Percentiles rank a stretch among this genome's conserved stretches.
phyloP scores from a whole-genome alignment of 1,284 basidiomycete species.

The Malassezia psittaci region DNA sequence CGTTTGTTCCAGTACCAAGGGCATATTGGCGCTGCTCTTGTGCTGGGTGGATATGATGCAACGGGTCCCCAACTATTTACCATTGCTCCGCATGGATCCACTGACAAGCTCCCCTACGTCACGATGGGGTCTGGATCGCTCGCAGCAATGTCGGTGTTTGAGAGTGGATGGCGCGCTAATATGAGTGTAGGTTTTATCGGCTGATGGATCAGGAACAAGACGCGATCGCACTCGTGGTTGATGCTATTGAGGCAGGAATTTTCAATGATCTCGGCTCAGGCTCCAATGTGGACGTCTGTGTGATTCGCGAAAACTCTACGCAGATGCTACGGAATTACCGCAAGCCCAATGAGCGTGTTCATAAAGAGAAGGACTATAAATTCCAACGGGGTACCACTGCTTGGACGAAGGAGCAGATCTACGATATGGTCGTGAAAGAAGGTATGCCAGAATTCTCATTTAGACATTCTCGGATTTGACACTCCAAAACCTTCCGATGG shows the following conservation, averaged over 20 bases:
- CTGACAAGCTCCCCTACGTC: constrained; percentile 96
- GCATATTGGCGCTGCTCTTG: constrained; percentile 85
- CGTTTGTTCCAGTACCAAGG: constrained; percentile 81
- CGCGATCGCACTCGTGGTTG: constrained; percentile 72
- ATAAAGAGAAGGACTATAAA: constrained; percentile 46
- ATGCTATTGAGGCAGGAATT: constrained; percentile 86
- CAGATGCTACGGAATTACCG: constrained; percentile 42
- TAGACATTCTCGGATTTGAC: constrained; percentile 6
- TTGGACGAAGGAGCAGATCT: constrained; percentile 41
- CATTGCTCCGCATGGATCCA: constrained; percentile 90
- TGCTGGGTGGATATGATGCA: constrained; percentile 87
- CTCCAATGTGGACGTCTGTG: constrained; percentile 90
- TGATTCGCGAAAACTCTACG: constrained; percentile 56
- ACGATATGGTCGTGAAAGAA: constrained; percentile 55
- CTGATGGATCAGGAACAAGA: constrained; percentile 59
- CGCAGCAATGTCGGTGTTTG: constrained; percentile 97
- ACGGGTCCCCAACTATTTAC: constrained; percentile 93
- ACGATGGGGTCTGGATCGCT: constrained; percentile 95
- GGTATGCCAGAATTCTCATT: constrained; percentile 25
- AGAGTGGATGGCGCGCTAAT: constrained; percentile 70
- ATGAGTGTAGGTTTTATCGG: constrained; percentile 53
- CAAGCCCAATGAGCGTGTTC: constrained; percentile 40
- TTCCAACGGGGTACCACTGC: constrained; percentile 68
- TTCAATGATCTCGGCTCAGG: constrained; percentile 99
- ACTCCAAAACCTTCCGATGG: not conserved